Base-by-base conservation (phyloP, 1,139 yeast species). In the Suhomyces yuchorum region DNA sequence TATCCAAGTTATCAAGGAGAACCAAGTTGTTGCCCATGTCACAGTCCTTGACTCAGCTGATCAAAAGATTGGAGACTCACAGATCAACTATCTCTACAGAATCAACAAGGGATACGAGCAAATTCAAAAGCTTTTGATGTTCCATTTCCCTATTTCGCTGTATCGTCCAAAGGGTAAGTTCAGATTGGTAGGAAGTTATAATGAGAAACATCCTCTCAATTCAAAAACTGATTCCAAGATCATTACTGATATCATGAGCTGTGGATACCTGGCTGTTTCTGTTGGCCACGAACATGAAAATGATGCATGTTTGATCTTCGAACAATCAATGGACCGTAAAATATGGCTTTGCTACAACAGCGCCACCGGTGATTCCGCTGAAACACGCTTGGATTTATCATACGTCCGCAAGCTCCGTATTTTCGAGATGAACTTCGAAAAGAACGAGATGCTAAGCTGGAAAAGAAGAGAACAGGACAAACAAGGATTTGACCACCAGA, bases 271-370 rank as follows among this genome's bases (percentile, higher is more conserved):
- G 39, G 82, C 70, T 0, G 70, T 79, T 12, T 70, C 78, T 14
- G 83, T 79, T 22, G 83, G 84, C 7, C 80, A 78, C 52, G 84
- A 80, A 53, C 83, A 79, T 56, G 78, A 73, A 38, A 80, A 80
- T 57, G 84, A 80, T 53, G 81, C 81, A 12, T 80, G 84, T 56
- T 45, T 56, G 23, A 45, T 65, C 18, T 61, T 64, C 45, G 61
- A 62, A 33, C 43, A 43, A 8, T 24, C 46, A 3, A 33, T 43
- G 23, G 50, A 49, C 17, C 53, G 53, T n/a, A 51, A 58, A 28
- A 63, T 72, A 38, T 73, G 78, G 76, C 61, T 75, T 33, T 75
- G 79, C 55, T 75, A 71, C 56, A 64, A 65, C 49, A 65, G 75
- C 38, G 64, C 71, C 17, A 62, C 77, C 8, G 78, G 78, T 4